Evolutionary conservation across 495 filamentous ascomycete species (phyloP), one percentile per base, ranked within the genome.

Genomic region (Penicillium waksmanii): DNA sequence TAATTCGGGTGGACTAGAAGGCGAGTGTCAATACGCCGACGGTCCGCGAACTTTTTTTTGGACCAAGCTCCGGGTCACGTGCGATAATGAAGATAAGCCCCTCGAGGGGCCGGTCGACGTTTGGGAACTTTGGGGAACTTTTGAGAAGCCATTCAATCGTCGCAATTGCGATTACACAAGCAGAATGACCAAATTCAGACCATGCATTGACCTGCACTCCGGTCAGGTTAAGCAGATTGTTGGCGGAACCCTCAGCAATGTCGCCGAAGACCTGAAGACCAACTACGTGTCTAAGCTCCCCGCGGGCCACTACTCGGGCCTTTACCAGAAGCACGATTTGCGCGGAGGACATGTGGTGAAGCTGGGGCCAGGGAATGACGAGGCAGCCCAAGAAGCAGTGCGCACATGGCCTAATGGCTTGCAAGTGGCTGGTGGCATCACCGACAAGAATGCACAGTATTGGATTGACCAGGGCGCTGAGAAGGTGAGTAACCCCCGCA

Each of bases 221-320:
- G 96, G 96, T 7, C 85, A 91, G 71, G 95, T 98, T 31, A 98
- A 98, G 78, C 95, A 98, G 75, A 98, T 98, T 65, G 93, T 98
- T 38, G 95, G 95, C 53, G 93, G 93, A 44, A 97, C 95, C 1
- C 82, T 98, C 61, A 89, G 85, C 69, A 82, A 82, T 63, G 76
- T 83, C 0, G 81, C 82, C 19, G 64, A 80, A 23, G 81, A 85
- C 51, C 82, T 98, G 58, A 88, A 90, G 72, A 98, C 95, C 56
- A 98, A 98, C 73, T 91, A 90, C 73, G 85, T 96, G 31, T 97
- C 95, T 3, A 83, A 85, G 13, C 87, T 91, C 44, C 88, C 95
- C 6, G 85, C 96, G 3, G 80, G 84, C 11, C 78, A 97, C 74
- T 98, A 90, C 72, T 87, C 93, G 15, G 67, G 71, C 48, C 81